Percentiles rank a stretch among this genome's conserved stretches.
phyloP scores from a whole-genome alignment of 352 stramenopile species.

The Globisporangium carolinianum region DNA sequence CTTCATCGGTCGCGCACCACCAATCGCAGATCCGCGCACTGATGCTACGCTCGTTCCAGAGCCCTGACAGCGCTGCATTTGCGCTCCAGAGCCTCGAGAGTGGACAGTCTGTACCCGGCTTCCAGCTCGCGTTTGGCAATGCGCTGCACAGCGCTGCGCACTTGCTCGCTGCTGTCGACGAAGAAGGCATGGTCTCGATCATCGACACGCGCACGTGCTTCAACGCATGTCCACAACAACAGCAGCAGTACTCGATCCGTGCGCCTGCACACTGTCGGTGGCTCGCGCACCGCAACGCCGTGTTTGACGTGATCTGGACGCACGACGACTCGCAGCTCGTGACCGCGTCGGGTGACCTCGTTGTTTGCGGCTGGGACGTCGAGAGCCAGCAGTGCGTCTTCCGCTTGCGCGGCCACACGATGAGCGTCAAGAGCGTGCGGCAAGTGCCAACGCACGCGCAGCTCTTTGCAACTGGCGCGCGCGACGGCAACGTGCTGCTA shows the following conservation, averaged over 20 bases:
- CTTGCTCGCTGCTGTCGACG: slow-evolving; percentile 42
- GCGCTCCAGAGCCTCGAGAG: slow-evolving; percentile 7
- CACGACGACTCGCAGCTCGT: slow-evolving; percentile 38
- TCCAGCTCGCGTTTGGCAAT: slow-evolving; percentile 46
- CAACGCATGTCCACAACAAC: neutral
- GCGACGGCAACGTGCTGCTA: slow-evolving; percentile 56
- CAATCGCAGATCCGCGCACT: slow-evolving; percentile 17
- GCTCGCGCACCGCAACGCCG: slow-evolving; percentile 54
- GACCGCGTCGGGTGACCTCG: slow-evolving; percentile 51
- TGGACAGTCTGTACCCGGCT: slow-evolving; percentile 26
- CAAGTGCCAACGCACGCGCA: slow-evolving; percentile 24
- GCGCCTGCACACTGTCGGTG: slow-evolving; percentile 14
- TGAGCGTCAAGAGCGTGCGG: slow-evolving; percentile 76
- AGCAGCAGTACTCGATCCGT: slow-evolving; percentile 4
- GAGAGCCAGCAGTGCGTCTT: slow-evolving; percentile 30
- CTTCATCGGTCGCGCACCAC: neutral
- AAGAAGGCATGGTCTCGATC: slow-evolving; percentile 47
- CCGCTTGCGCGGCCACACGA: slow-evolving; percentile 37
- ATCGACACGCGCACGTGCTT: slow-evolving; percentile 20
- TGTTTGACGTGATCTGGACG: slow-evolving; percentile 68
- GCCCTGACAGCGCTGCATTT: slow-evolving; percentile 7
- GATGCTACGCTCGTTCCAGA: slow-evolving; percentile 32
- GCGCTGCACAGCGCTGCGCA: slow-evolving; percentile 3
- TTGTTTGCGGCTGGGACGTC: slow-evolving; percentile 47
- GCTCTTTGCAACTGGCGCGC: slow-evolving; percentile 48